A percentile compares a stretch with the other conserved stretches of the same genome.
Conservation (phyloP, 768 basidiomycete genomes). For the Mycena latifolia region DNA sequence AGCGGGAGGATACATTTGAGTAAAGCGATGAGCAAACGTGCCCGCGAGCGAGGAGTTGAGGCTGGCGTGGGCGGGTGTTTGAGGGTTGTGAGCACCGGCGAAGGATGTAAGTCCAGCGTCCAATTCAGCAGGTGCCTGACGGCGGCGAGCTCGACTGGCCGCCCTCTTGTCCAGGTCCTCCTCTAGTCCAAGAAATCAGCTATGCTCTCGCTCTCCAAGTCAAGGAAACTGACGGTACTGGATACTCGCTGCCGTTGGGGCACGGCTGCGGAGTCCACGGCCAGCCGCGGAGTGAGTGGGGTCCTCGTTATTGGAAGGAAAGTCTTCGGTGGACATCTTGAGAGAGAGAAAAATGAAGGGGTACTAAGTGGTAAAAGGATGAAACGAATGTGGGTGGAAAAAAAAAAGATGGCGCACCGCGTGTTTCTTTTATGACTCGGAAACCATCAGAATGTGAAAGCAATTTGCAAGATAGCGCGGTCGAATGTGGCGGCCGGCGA, state of each 20-base stretch:
- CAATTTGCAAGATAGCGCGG: not conserved
- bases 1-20: not conserved
- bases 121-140: too few species aligned
- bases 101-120: too few species aligned
- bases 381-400: constrained; percentile 30
- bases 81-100: not conserved
- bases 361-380: not conserved
- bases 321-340: constrained; percentile 16
- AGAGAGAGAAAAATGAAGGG: not conserved
- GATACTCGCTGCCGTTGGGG: not conserved
- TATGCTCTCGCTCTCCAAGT: not conserved
- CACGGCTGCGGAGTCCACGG: not conserved
- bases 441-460: not conserved
- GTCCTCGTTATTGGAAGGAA: constrained; percentile 8
- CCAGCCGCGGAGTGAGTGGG: not conserved
- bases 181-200: not conserved
- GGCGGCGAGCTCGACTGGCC: not conserved
- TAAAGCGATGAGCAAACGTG: not conserved
- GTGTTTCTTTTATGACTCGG: not conserved
- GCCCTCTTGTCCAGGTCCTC: not conserved
- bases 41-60: not conserved
- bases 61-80: not conserved
- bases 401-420: constrained; percentile 13
- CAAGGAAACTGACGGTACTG: constrained; percentile 3
- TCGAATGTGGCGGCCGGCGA: too few species aligned